These are phyloP conservation scores for Trichoderma reesei DNA, from an alignment of 495 filamentous ascomycete species.

Conservation along the genomic window DNA sequence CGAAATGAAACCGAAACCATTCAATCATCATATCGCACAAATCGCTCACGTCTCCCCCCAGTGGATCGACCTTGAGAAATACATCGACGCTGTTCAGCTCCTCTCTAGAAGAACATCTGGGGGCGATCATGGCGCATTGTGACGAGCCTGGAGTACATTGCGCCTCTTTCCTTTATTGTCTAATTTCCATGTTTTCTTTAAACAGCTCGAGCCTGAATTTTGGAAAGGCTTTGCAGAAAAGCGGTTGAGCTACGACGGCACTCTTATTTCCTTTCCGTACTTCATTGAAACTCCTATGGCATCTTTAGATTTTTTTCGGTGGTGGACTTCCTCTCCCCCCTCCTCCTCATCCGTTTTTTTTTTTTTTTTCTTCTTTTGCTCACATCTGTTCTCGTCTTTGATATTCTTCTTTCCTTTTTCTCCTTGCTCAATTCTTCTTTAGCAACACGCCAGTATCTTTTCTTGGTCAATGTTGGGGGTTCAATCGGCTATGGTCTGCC, in stretches of 20 bases:
- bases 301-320: conserved; percentile 5
- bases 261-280: conserved; percentile 1
- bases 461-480: not conserved
- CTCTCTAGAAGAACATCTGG: not conserved
- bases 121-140: not conserved
- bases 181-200: not conserved
- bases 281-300: not conserved
- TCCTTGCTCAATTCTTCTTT: not conserved
- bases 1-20: not conserved
- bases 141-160: not conserved
- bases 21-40: not conserved
- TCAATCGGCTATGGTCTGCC: not conserved
- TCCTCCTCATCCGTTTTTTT: not conserved
- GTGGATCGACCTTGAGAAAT: not conserved
- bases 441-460: not conserved
- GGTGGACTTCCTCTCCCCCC: not conserved
- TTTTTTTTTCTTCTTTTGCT: not conserved
- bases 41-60: not conserved
- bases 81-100: not conserved
- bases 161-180: too few relatives aligned
- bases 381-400: too few relatives aligned
- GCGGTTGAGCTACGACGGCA: not conserved
- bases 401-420: not conserved
- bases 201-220: not conserved
- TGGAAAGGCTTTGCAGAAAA: not conserved